These are phyloP conservation scores for Diaporthe ampelina DNA, from an alignment of 2,329 filamentous ascomycete species.

Conservation along the genomic window DNA sequence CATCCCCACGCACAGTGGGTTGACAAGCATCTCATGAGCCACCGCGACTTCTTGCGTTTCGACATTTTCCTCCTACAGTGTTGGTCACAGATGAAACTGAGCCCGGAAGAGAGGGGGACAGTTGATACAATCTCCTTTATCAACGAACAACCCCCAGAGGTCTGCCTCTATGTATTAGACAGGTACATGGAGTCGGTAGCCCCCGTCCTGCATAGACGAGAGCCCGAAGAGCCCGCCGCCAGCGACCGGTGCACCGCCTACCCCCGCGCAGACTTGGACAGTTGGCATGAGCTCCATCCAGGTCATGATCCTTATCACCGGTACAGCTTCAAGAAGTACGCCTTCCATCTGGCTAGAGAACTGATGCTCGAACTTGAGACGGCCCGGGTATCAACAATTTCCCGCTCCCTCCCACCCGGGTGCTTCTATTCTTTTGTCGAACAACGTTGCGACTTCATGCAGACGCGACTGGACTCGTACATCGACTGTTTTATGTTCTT, in stretches of 20 bases:
- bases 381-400: accelerated
- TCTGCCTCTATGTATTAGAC: neutral
- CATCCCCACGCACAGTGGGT: neutral
- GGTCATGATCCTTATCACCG: neutral
- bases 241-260: neutral
- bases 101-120: neutral
- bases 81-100: neutral
- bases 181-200: neutral
- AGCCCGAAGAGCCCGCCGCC: neutral
- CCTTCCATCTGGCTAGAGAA: neutral
- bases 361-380: neutral
- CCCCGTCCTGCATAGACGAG: neutral
- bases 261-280: neutral
- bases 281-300: neutral
- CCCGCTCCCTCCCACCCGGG: too few species aligned
- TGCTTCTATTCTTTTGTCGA: too few species aligned
- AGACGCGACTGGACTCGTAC: neutral
- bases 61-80: conserved; percentile 15
- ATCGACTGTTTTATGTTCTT: neutral
- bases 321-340: neutral
- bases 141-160: neutral
- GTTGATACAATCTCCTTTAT: neutral
- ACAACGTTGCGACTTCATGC: too few species aligned
- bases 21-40: neutral
- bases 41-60: neutral